Evolutionary conservation across 208 protist genomes (phyloP).

Genomic region (Wallacemonas rigidus): DNA sequence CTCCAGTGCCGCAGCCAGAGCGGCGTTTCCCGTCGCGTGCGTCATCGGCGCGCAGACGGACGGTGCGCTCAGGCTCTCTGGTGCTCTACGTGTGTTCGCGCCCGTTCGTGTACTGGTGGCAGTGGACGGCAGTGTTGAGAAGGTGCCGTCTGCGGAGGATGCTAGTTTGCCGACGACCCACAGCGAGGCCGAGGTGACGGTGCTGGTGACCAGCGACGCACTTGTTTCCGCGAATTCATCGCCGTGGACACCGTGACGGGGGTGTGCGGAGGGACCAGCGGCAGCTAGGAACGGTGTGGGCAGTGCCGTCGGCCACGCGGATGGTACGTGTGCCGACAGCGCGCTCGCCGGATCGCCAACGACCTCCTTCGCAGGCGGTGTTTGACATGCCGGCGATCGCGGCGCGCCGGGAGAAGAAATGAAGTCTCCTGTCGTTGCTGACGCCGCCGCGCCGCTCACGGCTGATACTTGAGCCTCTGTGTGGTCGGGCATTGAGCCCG

Average conservation of each 20-base stretch:
- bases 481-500: background rate
- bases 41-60: background rate
- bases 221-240: slow-evolving; percentile 1
- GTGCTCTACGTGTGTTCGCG: too few species aligned
- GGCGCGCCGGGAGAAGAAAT: too few species aligned
- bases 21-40: background rate
- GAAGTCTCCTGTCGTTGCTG: background rate
- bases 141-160: background rate
- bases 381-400: too few species aligned
- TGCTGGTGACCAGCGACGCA: background rate
- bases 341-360: too few species aligned
- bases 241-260: background rate
- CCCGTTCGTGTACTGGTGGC: background rate
- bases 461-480: background rate
- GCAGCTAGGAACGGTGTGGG: too few species aligned
- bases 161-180: slow-evolving; percentile 6
- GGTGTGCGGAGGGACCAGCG: background rate
- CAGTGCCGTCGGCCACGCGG: too few species aligned
- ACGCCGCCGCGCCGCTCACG: background rate
- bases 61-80: too few species aligned
- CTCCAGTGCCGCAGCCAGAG: background rate
- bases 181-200: background rate
- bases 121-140: background rate
- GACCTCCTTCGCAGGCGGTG: too few species aligned
- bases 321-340: too few species aligned